Base-by-base conservation (phyloP, 2,329 filamentous ascomycete species). In the Acephala macrosclerotiorum region DNA sequence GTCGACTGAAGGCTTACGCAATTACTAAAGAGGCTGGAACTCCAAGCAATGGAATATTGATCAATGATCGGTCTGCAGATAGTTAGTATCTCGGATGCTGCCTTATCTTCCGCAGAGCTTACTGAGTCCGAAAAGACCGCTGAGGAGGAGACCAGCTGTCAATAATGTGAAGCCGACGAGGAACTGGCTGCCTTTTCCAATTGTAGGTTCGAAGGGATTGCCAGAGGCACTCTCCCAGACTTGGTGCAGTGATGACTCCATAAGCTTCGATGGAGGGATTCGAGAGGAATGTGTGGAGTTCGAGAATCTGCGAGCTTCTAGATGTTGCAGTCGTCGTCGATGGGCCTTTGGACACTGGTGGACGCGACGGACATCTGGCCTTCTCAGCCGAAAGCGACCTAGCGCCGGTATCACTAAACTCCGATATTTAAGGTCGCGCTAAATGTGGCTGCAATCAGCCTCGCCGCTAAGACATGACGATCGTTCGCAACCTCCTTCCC, bases 171-270 rank as follows among this genome's bases (percentile, higher is more conserved):
- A 95, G 76, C 89, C 94, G 71, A 97, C 83, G 72, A 87, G 81
- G 83, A 97, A 96, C 74, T 98, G 96, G 77, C 83, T 89, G 76
- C 89, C 87, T 83, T 98, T 98, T 78, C 87, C 86, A 75, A 98
- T 82, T 65, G 88, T 78, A 68, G 95, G 94, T 74, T 89, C 81
- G 83, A 96, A 98, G 69, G 94, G 93, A 83, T 89, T 92, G 85
- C 89, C 88, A 80, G 92, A 88, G 83, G 94, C 92, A 85, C 93
- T 92, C 86, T 96, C 91, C 95, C 95, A 98, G 83, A 97, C 87
- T 80, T 96, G 89, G 81, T 91, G 89, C 80, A 97, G 84, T 85
- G 92, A 93, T 77, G 89, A 87, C 87, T 91, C 90, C 89, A 92
- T 92, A 83, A 83, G 84, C 75, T 71, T 71, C 59, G 61, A 33